Conservation (phyloP, 2,329 filamentous ascomycete species). For the Penicillium sp. region DNA sequence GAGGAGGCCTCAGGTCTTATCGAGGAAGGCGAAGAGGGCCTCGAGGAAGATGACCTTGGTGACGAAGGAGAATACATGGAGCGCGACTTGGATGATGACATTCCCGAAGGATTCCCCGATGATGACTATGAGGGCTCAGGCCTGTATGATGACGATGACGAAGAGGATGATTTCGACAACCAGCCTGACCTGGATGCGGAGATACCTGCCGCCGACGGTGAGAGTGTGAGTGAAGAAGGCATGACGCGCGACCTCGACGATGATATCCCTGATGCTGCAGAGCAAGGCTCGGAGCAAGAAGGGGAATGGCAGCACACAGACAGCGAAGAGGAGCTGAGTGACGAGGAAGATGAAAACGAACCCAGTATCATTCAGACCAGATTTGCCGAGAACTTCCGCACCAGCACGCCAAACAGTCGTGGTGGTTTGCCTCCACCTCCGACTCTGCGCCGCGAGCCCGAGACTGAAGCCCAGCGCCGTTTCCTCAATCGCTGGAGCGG, state of each 20-base stretch:
- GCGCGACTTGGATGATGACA: constrained; percentile 69
- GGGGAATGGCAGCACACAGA: constrained; percentile 74
- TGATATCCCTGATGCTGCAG: constrained; percentile 62
- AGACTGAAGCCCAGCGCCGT: constrained; percentile 41
- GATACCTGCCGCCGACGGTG: constrained; percentile 56
- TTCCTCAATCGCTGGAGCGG: constrained; percentile 42
- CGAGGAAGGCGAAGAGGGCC: constrained; percentile 47
- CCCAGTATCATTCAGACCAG: constrained; percentile 24
- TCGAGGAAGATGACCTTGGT: constrained; percentile 53
- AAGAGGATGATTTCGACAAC: constrained; percentile 45
- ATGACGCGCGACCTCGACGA: constrained; percentile 71
- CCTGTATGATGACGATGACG: constrained; percentile 41
- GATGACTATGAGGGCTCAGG: constrained; percentile 45
- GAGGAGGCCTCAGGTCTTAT: constrained; percentile 38
- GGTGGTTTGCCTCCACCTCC: constrained; percentile 31
- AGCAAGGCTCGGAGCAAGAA: constrained; percentile 45
- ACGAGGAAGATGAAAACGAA: constrained; percentile 41
- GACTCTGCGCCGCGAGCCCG: constrained; percentile 25
- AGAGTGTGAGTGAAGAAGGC: constrained; percentile 52
- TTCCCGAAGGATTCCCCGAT: constrained; percentile 60
- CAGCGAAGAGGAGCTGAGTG: constrained; percentile 62
- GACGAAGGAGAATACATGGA: constrained; percentile 53
- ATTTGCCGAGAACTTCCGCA: constrained; percentile 30
- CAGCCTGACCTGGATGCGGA: constrained; percentile 57
- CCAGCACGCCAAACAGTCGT: constrained; percentile 35